phyloP scores from a whole-genome alignment of 352 stramenopile species.

The Thraustochytrium sp. region DNA sequence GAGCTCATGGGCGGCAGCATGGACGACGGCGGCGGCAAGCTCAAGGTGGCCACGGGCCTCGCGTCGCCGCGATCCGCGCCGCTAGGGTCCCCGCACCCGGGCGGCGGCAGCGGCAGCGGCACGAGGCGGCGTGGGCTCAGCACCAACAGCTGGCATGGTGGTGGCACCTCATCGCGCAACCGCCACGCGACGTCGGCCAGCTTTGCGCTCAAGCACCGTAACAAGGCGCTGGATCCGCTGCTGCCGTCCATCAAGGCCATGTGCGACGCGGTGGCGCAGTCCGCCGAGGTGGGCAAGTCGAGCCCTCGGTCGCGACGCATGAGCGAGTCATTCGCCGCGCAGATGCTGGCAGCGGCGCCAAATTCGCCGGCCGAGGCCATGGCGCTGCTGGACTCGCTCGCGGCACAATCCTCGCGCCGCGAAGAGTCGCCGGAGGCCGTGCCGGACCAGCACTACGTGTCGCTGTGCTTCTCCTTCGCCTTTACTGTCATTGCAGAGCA shows the following conservation, averaged over 20 bases:
- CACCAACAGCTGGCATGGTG: conserved; percentile 16
- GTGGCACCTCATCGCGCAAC: background rate
- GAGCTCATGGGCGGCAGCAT: no score
- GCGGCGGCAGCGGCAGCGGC: background rate
- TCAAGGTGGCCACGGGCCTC: no score
- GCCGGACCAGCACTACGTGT: background rate
- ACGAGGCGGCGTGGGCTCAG: background rate
- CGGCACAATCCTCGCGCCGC: background rate
- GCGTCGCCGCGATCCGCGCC: no score
- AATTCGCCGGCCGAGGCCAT: background rate
- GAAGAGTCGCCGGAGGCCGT: background rate
- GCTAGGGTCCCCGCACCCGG: no score
- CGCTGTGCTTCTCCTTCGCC: background rate
- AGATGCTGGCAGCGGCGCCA: background rate
- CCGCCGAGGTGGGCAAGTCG: background rate
- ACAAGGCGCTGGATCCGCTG: background rate
- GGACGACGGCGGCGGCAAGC: no score
- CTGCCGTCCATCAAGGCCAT: background rate
- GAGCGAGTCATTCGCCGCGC: background rate
- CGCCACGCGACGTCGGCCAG: background rate
- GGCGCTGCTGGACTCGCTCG: background rate
- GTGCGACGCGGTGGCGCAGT: background rate
- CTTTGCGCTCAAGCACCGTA: background rate
- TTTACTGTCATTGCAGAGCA: conserved; percentile 23
- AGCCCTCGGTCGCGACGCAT: background rate